Base-by-base conservation (phyloP, 176 grass and related monocot species). In the Avena atlantica region DNA sequence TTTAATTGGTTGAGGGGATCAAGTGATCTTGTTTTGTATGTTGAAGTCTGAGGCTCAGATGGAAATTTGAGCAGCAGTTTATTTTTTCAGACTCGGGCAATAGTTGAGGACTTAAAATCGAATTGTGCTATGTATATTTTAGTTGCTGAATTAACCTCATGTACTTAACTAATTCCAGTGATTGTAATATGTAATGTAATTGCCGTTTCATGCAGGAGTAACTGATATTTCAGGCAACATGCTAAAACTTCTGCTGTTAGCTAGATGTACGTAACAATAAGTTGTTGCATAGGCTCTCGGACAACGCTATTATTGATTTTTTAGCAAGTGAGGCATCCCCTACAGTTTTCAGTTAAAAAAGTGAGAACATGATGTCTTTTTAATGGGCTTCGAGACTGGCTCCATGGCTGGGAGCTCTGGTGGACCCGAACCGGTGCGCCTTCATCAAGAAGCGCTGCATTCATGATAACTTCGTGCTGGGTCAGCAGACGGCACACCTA, bases 211-310 rank as follows among this genome's bases (percentile, higher is more conserved):
- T 11, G 17, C 36, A 70, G 68, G 68, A 70, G 14, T 70, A n/a
- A 48, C 20, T 23, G 44, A 74, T 49, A 74, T 24, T 48, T 74
- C 70, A 23, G 23, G 20, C 21, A 74, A 24, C 70, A 49, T 12
- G 20, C 42, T n/a, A 48, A 73, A 49, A 71, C 68, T 44, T 71
- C 31, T 71, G 68, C 36, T 69, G 20, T 45, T 72, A 72, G 69
- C 69, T 45, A 4, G 69, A 47, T 72, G 69, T 45, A 21, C n/a
- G 10, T 72, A 45, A 45, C 19, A 2, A 45, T 47, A 42, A 42
- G 69, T 72, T 20, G 19, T 72, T 45, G 37, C 9, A 19, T 72
- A 72, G 40, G 37, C 10, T 47, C 1, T 45, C 4, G 6, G 69
- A 72, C 12, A 12, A 72, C 45, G 23, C 50, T 14, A n/a, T 21